Evolutionary conservation across 768 basidiomycete species (phyloP).

Genomic region (Leccinum variicolor): DNA sequence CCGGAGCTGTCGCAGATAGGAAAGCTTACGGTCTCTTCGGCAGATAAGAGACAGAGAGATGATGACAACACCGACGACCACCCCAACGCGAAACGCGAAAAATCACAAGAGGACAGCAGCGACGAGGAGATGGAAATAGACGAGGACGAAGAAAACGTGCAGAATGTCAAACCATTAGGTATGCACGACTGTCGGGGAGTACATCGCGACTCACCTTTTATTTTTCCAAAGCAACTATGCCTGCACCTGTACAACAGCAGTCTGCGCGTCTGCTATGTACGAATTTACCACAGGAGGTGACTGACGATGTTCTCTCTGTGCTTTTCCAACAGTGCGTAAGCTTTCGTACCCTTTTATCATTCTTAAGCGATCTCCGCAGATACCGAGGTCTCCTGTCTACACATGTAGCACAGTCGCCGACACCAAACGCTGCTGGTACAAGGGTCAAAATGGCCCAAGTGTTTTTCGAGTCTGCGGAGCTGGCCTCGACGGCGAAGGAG

Average conservation of each 20-base stretch:
- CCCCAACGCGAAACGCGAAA: constrained; percentile 65
- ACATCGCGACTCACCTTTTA: constrained; percentile 10
- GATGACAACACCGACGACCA: constrained; percentile 53
- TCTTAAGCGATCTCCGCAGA: constrained; percentile 37
- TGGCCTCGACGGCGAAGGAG: constrained; percentile 75
- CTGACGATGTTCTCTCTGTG: constrained; percentile 79
- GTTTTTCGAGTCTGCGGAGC: constrained; percentile 69
- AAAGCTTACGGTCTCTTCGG: constrained; percentile 31
- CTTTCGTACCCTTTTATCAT: neutral
- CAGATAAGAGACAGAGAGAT: constrained; percentile 67
- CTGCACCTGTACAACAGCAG: constrained; percentile 49
- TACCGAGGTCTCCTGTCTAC: constrained; percentile 80
- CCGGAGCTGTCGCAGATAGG: constrained; percentile 41
- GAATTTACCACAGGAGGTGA: constrained; percentile 89
- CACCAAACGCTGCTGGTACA: constrained; percentile 59
- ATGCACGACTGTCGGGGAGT: constrained; percentile 30
- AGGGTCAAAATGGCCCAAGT: constrained; percentile 81
- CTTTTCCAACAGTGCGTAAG: constrained; percentile 86
- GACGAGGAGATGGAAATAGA: constrained; percentile 95
- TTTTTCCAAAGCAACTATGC: constrained; percentile 36
- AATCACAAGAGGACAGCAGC: constrained; percentile 54
- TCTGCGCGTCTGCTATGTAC: constrained; percentile 69
- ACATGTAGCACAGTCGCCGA: constrained; percentile 65
- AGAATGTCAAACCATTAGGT: constrained; percentile 42
- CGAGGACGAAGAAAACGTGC: constrained; percentile 70